Percentiles rank a stretch among this genome's conserved stretches.
These are phyloP conservation scores for Cenchrus purpureus DNA, from an alignment of 176 grass and related monocot species.

Conservation along the genomic window DNA sequence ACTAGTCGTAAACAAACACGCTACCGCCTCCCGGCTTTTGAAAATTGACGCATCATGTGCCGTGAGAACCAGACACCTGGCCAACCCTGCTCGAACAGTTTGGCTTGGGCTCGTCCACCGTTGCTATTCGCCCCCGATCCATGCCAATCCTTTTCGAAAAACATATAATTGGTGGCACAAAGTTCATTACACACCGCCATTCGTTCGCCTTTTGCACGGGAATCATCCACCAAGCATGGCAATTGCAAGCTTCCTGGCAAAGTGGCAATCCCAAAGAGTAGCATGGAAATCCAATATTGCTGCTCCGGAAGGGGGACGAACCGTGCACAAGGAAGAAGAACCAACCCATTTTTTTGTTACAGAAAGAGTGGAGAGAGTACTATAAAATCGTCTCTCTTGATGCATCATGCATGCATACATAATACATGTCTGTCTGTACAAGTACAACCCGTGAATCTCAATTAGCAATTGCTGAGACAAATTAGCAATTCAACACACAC, in stretches of 20 bases:
- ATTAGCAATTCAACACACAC: neutral
- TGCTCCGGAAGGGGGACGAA: neutral
- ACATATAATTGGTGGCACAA: neutral
- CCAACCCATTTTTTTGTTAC: neutral
- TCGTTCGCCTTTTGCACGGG: no score
- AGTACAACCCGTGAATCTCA: constrained; percentile 9
- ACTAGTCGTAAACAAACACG: neutral
- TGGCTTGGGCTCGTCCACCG: neutral
- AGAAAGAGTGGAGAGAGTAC: neutral
- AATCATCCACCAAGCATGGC: no score
- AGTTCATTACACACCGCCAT: neutral
- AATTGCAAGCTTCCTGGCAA: no score
- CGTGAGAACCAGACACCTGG: neutral
- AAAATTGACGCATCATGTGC: neutral
- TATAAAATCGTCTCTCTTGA: neutral
- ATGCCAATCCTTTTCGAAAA: neutral
- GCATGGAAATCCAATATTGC: no score
- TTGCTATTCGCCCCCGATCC: neutral
- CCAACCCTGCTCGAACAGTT: neutral
- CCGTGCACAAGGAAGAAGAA: neutral
- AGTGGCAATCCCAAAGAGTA: no score
- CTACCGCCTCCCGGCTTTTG: neutral
- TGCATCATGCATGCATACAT: neutral
- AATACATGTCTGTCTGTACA: neutral
- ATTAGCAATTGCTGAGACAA: neutral